A percentile compares a stretch with the other conserved stretches of the same genome.
Evolutionary conservation across 1,284 basidiomycete genomes (phyloP).

Genomic region (Fomitopsis betulina): DNA sequence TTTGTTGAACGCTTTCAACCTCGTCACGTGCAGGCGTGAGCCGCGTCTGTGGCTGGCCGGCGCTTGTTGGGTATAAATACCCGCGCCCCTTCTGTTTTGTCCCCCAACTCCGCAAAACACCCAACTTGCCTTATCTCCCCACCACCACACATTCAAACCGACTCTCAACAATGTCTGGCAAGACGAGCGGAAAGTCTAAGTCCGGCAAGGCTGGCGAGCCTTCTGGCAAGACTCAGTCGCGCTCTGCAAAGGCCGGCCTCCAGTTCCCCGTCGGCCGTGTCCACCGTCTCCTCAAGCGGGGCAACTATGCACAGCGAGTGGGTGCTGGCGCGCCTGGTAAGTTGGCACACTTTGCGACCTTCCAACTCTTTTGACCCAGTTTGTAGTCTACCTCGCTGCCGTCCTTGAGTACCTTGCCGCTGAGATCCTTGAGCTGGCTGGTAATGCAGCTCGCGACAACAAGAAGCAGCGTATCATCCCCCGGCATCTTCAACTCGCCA

Average conservation of each 20-base stretch:
- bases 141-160: neutral
- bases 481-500: conserved; percentile 84
- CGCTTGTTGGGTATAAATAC: conserved; percentile 14
- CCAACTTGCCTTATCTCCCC: conserved; percentile 5
- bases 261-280: conserved; percentile 92
- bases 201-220: conserved; percentile 53
- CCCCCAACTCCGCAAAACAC: conserved; percentile 11
- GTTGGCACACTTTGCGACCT: conserved; percentile 13
- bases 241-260: conserved; percentile 79
- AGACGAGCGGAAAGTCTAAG: conserved; percentile 56
- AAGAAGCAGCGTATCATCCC: conserved; percentile 88
- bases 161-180: conserved; percentile 46
- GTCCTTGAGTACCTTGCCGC: conserved; percentile 82
- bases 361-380: neutral
- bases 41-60: conserved; percentile 10
- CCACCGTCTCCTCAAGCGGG: conserved; percentile 86
- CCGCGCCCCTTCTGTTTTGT: conserved; percentile 1
- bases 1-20: conserved; percentile 22
- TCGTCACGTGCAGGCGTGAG: conserved; percentile 16
- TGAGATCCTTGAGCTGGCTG: conserved; percentile 85
- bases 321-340: conserved; percentile 77
- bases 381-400: conserved; percentile 78
- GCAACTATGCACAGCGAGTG: conserved; percentile 82
- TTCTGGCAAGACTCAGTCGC: conserved; percentile 57
- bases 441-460: conserved; percentile 78